Evolutionary conservation across 768 basidiomycete species (phyloP).

Genomic region (Russula earlei): DNA sequence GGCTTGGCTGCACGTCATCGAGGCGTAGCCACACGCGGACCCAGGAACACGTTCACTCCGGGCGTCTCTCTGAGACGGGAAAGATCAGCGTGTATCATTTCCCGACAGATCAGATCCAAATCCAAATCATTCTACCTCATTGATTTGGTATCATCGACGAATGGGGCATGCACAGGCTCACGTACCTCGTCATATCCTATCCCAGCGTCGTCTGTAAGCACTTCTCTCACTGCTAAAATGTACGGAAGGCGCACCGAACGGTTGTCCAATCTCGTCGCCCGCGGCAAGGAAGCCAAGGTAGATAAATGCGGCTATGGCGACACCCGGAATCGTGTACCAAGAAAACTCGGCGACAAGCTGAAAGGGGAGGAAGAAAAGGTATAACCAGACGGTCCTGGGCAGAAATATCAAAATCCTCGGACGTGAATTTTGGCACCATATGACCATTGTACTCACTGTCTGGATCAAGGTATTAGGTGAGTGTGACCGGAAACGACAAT

Average conservation of each 20-base stretch:
- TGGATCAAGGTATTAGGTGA: not conserved
- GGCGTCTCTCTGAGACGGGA: conserved; percentile 43
- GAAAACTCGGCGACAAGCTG: conserved; percentile 54
- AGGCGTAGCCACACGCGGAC: conserved; percentile 15
- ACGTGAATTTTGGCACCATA: not conserved
- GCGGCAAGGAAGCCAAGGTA: conserved; percentile 71
- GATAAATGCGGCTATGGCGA: conserved; percentile 56
- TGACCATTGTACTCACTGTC: conserved; percentile 1
- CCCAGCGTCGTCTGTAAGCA: not conserved
- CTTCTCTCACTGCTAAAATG: not conserved
- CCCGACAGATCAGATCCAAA: conserved; percentile 52
- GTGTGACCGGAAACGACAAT: not conserved
- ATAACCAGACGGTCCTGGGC: conserved; percentile 53
- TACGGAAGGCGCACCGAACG: conserved; percentile 39
- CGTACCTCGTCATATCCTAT: conserved; percentile 52
- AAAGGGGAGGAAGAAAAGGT: conserved; percentile 71
- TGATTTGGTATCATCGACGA: not conserved
- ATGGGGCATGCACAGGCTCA: not conserved
- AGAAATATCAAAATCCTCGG: not conserved
- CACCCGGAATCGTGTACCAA: conserved; percentile 60
- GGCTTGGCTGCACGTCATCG: not conserved
- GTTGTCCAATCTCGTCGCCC: conserved; percentile 62
- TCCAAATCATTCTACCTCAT: conserved; percentile 52
- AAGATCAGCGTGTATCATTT: conserved; percentile 49
- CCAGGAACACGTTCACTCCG: conserved; percentile 41